phyloP scores from a whole-genome alignment of 1,284 basidiomycete genomes.

The Trichosporon sp. region DNA sequence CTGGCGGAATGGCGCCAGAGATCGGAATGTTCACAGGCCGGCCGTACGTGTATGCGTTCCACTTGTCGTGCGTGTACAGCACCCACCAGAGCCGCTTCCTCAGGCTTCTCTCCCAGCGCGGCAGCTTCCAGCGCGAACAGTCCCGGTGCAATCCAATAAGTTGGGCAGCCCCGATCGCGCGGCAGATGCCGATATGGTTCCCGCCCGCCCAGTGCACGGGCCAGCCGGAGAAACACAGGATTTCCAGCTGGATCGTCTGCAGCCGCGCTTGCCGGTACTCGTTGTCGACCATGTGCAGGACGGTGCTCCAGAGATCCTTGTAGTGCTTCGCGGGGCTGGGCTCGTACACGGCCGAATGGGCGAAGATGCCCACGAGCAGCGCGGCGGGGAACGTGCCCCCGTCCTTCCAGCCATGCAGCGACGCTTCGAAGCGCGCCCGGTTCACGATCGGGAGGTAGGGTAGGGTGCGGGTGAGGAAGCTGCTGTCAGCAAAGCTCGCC shows the following conservation, averaged over 20 bases:
- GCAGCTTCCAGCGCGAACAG: slow-evolving; percentile 37
- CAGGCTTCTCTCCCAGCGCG: slow-evolving; percentile 36
- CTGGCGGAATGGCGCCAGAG: slow-evolving; percentile 21
- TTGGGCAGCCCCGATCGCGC: slow-evolving; percentile 32
- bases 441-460: slow-evolving; percentile 40
- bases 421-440: slow-evolving; percentile 33
- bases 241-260: slow-evolving; percentile 36
- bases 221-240: slow-evolving; percentile 37
- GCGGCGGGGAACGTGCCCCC: slow-evolving; percentile 34
- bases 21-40: slow-evolving; percentile 31
- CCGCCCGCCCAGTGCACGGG: slow-evolving; percentile 35
- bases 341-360: slow-evolving; percentile 34
- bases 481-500: slow-evolving; percentile 21
- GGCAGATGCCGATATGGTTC: slow-evolving; percentile 34
- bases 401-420: slow-evolving; percentile 29
- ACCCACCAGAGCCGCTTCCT: slow-evolving; percentile 39
- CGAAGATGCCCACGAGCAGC: slow-evolving; percentile 35
- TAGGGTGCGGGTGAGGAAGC: slow-evolving; percentile 33
- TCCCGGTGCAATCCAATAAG: slow-evolving; percentile 40
- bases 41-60: slow-evolving; percentile 35
- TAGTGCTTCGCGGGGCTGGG: slow-evolving; percentile 21
- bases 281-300: slow-evolving; percentile 36
- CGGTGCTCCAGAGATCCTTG: slow-evolving; percentile 31
- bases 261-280: slow-evolving; percentile 36
- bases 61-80: slow-evolving; percentile 35